phyloP scores from a whole-genome alignment of 2,329 filamentous ascomycete species.

The Phaeosphaeria sp. region DNA sequence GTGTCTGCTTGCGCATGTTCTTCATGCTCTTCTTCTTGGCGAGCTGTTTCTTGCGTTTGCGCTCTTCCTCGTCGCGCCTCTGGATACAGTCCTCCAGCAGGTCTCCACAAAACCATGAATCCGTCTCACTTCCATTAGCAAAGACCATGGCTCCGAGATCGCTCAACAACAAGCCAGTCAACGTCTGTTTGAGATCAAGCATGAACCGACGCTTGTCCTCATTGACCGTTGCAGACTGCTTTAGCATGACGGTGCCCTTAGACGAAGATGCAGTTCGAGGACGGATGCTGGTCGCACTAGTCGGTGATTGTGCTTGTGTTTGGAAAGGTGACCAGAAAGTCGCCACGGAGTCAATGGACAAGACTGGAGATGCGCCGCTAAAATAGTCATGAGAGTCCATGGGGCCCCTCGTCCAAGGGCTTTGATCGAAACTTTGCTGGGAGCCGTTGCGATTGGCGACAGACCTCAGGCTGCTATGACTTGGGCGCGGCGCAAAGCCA shows the following conservation, averaged over 20 bases:
- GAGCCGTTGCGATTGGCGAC: conserved; percentile 69
- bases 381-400: conserved; percentile 76
- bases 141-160: conserved; percentile 89
- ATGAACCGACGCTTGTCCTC: conserved; percentile 83
- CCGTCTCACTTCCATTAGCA: conserved; percentile 89
- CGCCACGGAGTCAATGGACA: conserved; percentile 75
- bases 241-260: conserved; percentile 70
- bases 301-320: conserved; percentile 68
- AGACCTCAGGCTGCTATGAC: conserved; percentile 64
- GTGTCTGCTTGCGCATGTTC: conserved; percentile 58
- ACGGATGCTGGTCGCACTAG: conserved; percentile 66
- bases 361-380: conserved; percentile 69
- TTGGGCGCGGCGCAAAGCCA: conserved; percentile 58
- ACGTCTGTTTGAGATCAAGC: conserved; percentile 74
- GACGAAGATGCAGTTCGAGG: conserved; percentile 72
- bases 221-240: conserved; percentile 59
- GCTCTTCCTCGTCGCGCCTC: conserved; percentile 51
- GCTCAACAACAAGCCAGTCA: conserved; percentile 85
- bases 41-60: conserved; percentile 45
- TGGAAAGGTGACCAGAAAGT: conserved; percentile 93
- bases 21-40: conserved; percentile 64
- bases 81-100: conserved; percentile 57
- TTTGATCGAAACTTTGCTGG: conserved; percentile 74
- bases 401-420: conserved; percentile 69
- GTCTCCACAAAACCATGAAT: conserved; percentile 77